Percentiles rank a stretch among this genome's conserved stretches.
Evolutionary conservation across 176 grass and related monocot genomes (phyloP).

Genomic region (barley (Hordeum vulgare)): DNA sequence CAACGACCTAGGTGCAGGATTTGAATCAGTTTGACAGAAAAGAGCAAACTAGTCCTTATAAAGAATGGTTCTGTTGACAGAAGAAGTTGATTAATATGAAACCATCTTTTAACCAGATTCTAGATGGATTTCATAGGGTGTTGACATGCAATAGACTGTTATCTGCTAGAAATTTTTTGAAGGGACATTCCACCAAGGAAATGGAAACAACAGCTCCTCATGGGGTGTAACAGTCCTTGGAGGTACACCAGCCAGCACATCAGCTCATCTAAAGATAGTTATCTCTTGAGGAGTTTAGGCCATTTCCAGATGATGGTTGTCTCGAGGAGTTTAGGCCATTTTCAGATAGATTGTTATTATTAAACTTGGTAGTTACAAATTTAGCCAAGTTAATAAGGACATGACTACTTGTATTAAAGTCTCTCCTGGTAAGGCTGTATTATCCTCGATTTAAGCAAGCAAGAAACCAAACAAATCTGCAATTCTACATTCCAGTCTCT

Average conservation of each 20-base stretch:
- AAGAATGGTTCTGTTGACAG: not conserved
- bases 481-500: not conserved
- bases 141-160: not conserved
- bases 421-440: not conserved
- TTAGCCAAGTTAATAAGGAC: not conserved
- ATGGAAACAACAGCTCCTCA: not conserved
- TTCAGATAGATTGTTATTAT: not conserved
- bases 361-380: not conserved
- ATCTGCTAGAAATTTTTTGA: not conserved
- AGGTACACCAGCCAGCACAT: not conserved
- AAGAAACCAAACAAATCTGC: not conserved
- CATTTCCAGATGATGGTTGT: not conserved
- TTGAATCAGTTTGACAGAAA: not conserved
- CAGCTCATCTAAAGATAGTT: not conserved
- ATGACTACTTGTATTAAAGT: not conserved
- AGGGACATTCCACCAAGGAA: not conserved
- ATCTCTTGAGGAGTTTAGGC: not conserved
- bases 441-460: not conserved
- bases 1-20: not conserved
- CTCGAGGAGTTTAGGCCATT: not conserved
- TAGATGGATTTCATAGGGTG: not conserved
- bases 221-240: not conserved
- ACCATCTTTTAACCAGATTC: not conserved
- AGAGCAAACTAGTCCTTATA: not conserved
- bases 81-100: not conserved